Percentiles rank a stretch among this genome's conserved stretches.
Evolutionary conservation across 2,329 filamentous ascomycete species (phyloP).

Genomic region (Botrytis squamosa): DNA sequence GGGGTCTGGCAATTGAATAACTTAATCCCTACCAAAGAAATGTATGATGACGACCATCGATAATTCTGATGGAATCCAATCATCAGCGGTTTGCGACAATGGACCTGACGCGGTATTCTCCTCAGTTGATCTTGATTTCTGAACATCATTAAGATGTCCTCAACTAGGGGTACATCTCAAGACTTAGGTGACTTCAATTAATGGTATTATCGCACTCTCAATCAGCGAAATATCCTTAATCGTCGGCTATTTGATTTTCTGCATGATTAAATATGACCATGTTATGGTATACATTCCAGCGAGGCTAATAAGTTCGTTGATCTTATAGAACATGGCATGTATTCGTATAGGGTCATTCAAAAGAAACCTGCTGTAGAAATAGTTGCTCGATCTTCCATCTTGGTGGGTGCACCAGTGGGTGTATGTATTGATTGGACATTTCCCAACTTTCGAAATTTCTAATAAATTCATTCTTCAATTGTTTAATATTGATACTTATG

Average conservation of each 20-base stretch:
- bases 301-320: neutral
- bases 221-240: neutral
- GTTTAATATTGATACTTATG: no score
- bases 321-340: neutral
- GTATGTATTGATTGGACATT: no score
- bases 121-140: neutral
- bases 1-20: neutral
- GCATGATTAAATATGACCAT: neutral
- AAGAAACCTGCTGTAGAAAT: neutral
- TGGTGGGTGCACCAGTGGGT: no score
- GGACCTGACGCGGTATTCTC: neutral
- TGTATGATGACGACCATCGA: neutral
- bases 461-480: no score
- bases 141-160: neutral
- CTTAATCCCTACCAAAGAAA: neutral
- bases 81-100: neutral
- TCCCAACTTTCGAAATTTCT: no score
- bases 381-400: neutral
- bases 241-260: neutral
- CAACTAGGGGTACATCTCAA: neutral
- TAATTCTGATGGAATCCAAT: neutral
- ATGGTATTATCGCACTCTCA: neutral
- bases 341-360: neutral
- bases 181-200: neutral
- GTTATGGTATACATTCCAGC: neutral